These are phyloP conservation scores for Coelastrella sp. DNA, from an alignment of 139 green algal species.

Conservation along the genomic window DNA sequence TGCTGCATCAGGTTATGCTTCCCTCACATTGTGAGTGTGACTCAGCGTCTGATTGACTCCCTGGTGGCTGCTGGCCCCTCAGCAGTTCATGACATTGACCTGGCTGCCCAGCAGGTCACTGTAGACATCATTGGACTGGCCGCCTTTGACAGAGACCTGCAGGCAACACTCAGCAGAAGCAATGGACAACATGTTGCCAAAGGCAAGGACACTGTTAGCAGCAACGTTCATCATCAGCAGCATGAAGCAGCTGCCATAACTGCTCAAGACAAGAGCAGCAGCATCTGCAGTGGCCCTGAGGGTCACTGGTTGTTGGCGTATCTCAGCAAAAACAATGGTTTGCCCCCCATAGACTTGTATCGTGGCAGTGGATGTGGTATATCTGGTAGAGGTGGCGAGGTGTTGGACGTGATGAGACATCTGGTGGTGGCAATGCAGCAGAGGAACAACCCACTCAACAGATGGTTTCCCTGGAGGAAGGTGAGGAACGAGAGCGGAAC, in stretches of 20 bases:
- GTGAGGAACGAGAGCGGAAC: background rate
- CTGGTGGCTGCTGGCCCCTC: background rate
- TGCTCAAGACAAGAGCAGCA: too few species aligned
- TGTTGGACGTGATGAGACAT: slow-evolving; percentile 33
- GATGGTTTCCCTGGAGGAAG: slow-evolving; percentile 53
- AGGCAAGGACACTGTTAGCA: too few species aligned
- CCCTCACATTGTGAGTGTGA: slow-evolving; percentile 16
- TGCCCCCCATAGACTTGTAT: background rate
- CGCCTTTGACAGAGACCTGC: slow-evolving; percentile 48
- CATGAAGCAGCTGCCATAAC: too few species aligned
- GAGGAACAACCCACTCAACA: slow-evolving; percentile 52
- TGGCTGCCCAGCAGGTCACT: slow-evolving; percentile 30
- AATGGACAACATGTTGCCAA: too few species aligned
- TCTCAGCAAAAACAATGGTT: background rate
- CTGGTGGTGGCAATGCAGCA: slow-evolving; percentile 44
- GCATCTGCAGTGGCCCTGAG: background rate
- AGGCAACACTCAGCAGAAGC: background rate
- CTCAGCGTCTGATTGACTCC: background rate
- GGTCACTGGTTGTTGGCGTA: background rate
- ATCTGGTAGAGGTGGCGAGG: background rate
- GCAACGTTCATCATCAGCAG: too few species aligned
- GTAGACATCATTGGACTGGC: slow-evolving; percentile 47
- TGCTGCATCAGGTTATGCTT: slow-evolving; percentile 16
- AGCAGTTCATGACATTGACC: slow-evolving; percentile 37
- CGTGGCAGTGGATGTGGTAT: background rate